A percentile compares a stretch with the other conserved stretches of the same genome.
Evolutionary conservation across 2,329 filamentous ascomycete genomes (phyloP).

Genomic region (Aspergillus transmontanensis): DNA sequence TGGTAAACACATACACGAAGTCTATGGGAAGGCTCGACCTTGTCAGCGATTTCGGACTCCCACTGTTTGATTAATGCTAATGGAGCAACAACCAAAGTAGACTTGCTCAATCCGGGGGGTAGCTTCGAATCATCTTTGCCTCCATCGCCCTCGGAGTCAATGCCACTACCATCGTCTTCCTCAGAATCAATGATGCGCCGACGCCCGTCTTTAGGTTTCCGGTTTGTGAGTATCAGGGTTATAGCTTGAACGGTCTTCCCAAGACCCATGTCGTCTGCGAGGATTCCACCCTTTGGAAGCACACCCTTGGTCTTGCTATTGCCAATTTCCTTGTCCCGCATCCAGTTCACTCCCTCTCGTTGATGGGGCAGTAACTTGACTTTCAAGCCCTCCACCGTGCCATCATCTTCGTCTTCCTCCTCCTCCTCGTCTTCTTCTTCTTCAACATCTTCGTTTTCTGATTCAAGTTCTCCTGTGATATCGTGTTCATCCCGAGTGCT

Average conservation of each 20-base stretch:
- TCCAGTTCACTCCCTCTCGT: conserved; percentile 91
- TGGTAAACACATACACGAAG: conserved; percentile 89
- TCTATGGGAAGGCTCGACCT: conserved; percentile 68
- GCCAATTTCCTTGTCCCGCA: conserved; percentile 88
- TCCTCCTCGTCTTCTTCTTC: conserved; percentile 46
- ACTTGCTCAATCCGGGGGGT: conserved; percentile 70
- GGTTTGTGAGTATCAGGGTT: conserved; percentile 81
- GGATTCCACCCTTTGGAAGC: conserved; percentile 87
- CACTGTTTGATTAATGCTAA: conserved; percentile 95
- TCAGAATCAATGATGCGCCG: conserved; percentile 46
- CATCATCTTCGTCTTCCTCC: conserved; percentile 61
- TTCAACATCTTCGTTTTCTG: conserved; percentile 41
- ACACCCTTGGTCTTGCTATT: conserved; percentile 75
- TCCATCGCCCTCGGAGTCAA: conserved; percentile 41
- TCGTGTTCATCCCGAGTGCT: conserved; percentile 60
- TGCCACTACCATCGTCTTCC: conserved; percentile 47
- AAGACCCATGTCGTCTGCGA: conserved; percentile 93
- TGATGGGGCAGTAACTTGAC: conserved; percentile 92
- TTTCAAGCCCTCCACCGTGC: conserved; percentile 74
- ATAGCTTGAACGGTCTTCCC: conserved; percentile 97
- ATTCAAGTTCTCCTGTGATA: conserved; percentile 32
- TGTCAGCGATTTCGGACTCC: conserved; percentile 89
- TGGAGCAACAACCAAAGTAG: conserved; percentile 89
- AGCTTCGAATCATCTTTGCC: conserved; percentile 62
- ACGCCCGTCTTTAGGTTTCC: conserved; percentile 60